These are phyloP conservation scores for Elasticomyces elasticus DNA, from an alignment of 495 filamentous ascomycete species.

Conservation along the genomic window DNA sequence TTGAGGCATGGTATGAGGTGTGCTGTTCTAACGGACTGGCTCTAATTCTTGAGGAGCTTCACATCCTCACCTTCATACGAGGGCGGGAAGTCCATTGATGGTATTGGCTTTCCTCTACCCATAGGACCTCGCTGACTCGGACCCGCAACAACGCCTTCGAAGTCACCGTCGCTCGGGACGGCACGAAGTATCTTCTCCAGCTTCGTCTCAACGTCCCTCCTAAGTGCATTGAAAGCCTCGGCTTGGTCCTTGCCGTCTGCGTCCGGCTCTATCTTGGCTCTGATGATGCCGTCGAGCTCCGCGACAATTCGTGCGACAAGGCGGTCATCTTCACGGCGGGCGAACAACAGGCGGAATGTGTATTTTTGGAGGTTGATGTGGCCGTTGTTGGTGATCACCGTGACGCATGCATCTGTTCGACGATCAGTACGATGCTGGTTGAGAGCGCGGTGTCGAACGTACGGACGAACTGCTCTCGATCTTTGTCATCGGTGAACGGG, in stretches of 20 bases:
- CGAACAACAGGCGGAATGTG: slow-evolving; percentile 13
- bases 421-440: neutral
- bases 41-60: neutral
- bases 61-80: slow-evolving; percentile 5
- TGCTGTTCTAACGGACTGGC: no score
- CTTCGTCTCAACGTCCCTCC: slow-evolving; percentile 13
- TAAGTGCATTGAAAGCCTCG: slow-evolving; percentile 11
- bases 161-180: slow-evolving; percentile 1
- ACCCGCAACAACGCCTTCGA: neutral
- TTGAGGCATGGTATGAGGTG: no score
- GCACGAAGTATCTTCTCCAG: slow-evolving; percentile 11
- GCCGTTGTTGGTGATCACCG: slow-evolving; percentile 10
- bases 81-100: neutral
- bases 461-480: slow-evolving; percentile 14
- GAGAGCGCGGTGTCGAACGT: neutral
- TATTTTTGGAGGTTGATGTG: slow-evolving; percentile 4
- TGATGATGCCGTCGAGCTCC: slow-evolving; percentile 9
- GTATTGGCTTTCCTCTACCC: neutral
- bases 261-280: slow-evolving; percentile 11
- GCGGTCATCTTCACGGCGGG: slow-evolving; percentile 6
- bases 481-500: slow-evolving; percentile 2
- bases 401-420: neutral
- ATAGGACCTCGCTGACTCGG: neutral
- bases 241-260: slow-evolving; percentile 8
- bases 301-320: slow-evolving; percentile 17